phyloP scores from a whole-genome alignment of 148 eudicot genomes.

The Camellia sinensis region DNA sequence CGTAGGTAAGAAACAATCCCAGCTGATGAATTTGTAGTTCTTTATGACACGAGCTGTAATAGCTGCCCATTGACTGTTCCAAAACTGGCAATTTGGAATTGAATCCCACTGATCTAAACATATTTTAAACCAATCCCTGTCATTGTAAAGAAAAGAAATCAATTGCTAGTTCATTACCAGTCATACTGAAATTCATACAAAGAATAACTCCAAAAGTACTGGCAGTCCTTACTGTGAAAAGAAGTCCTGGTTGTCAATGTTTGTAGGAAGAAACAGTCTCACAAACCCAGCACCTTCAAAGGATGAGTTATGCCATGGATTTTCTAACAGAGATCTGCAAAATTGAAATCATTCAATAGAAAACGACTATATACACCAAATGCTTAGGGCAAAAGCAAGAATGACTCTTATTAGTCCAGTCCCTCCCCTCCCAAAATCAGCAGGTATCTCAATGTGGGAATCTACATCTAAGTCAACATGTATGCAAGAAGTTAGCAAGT shows the following conservation, averaged over 20 bases:
- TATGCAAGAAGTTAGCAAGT: conserved; percentile 5
- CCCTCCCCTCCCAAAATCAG: neutral
- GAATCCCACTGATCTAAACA: conserved; percentile 72
- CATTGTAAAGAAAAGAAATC: conserved; percentile 22
- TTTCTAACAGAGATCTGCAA: conserved; percentile 77
- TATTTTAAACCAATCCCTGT: conserved; percentile 65
- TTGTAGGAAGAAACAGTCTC: conserved; percentile 90
- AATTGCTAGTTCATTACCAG: conserved; percentile 1
- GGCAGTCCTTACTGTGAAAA: conserved; percentile 61
- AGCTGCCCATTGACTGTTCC: conserved; percentile 98
- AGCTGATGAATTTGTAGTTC: conserved; percentile 55
- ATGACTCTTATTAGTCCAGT: neutral
- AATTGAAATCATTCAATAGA: conserved; percentile 9
- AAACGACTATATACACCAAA: neutral
- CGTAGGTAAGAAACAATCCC: conserved; percentile 73
- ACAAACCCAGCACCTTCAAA: conserved; percentile 97
- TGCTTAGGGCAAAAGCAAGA: conserved; percentile 8
- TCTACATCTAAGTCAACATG: neutral
- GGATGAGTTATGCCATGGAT: conserved; percentile 97
- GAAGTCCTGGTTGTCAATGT: conserved; percentile 75
- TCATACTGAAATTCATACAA: conserved; percentile 11
- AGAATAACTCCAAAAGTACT: conserved; percentile 8
- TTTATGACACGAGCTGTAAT: conserved; percentile 91
- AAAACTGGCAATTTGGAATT: conserved; percentile 86
- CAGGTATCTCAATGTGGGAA: neutral